Evolutionary conservation across 2,329 filamentous ascomycete genomes (phyloP).

Genomic region (Penicillium capsulatum): DNA sequence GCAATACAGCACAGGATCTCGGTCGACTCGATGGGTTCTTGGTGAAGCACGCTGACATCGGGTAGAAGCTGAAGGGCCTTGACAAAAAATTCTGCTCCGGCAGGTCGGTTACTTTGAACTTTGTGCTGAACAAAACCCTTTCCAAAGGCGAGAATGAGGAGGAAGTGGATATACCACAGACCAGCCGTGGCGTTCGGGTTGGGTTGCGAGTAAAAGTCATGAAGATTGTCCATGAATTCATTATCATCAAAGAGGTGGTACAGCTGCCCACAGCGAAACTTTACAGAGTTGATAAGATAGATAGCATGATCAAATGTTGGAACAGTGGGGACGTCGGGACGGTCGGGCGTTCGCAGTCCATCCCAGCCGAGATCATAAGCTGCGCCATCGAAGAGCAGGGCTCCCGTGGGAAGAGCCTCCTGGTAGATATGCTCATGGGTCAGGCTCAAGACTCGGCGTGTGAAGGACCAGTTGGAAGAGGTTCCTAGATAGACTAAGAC

Average conservation of each 20-base stretch:
- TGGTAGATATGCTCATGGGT: slow-evolving; percentile 23
- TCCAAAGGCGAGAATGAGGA: slow-evolving; percentile 53
- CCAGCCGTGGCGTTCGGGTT: slow-evolving; percentile 25
- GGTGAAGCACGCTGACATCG: slow-evolving; percentile 39
- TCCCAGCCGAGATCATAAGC: slow-evolving; percentile 54
- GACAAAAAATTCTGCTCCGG: slow-evolving; percentile 48
- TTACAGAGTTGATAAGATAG: slow-evolving; percentile 53
- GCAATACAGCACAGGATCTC: slow-evolving; percentile 50
- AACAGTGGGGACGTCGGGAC: slow-evolving; percentile 26
- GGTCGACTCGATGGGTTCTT: slow-evolving; percentile 45
- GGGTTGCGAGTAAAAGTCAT: slow-evolving; percentile 40
- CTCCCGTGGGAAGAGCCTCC: slow-evolving; percentile 39
- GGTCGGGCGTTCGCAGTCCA: slow-evolving; percentile 36
- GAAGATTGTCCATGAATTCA: slow-evolving; percentile 46
- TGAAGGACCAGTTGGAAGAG: slow-evolving; percentile 24
- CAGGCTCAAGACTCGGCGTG: slow-evolving; percentile 20
- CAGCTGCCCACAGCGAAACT: slow-evolving; percentile 52
- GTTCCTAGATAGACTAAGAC: slow-evolving; percentile 21
- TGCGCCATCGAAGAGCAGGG: slow-evolving; percentile 49
- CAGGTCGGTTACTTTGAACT: slow-evolving; percentile 37
- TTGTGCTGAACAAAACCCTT: slow-evolving; percentile 50
- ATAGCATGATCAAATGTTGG: slow-evolving; percentile 51
- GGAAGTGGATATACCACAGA: slow-evolving; percentile 53
- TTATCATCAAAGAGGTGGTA: slow-evolving; percentile 53
- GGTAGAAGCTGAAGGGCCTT: slow-evolving; percentile 46